phyloP scores from a whole-genome alignment of 192 early-diverging fungal species.

The Chytriomyces sp. region DNA sequence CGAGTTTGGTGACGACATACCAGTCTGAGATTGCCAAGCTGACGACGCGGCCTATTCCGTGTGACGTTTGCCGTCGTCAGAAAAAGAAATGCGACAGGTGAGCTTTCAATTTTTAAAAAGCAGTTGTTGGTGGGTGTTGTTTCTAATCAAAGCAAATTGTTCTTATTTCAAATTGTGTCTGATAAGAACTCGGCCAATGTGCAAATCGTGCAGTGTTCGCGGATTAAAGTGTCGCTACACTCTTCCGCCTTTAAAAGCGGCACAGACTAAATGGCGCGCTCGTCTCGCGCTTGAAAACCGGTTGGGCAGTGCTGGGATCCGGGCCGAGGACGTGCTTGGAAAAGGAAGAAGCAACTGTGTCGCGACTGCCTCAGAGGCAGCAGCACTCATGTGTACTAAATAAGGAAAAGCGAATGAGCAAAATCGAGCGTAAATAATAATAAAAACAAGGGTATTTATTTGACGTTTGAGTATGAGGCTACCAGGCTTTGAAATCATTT shows the following conservation, averaged over 20 bases:
- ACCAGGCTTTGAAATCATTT: not conserved
- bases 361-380: not conserved
- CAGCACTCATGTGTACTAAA: not conserved
- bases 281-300: slow-evolving; percentile 10
- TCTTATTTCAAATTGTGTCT: not conserved
- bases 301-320: not conserved
- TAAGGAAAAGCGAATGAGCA: not conserved
- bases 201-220: not conserved
- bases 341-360: not conserved
- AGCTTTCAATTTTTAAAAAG: not conserved
- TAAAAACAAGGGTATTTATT: not conserved
- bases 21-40: slow-evolving; percentile 13
- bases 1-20: not conserved
- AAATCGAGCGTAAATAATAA: not conserved
- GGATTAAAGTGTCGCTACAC: not conserved
- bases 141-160: not conserved
- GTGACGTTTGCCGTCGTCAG: slow-evolving; percentile 7
- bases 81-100: slow-evolving; percentile 9
- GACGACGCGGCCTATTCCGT: slow-evolving; percentile 1
- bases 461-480: too few species aligned
- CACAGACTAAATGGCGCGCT: slow-evolving; percentile 10
- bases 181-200: slow-evolving; percentile 1
- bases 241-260: slow-evolving; percentile 1
- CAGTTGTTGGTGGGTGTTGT: not conserved
- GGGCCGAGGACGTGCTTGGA: not conserved